phyloP scores from a whole-genome alignment of 2,329 filamentous ascomycete genomes.

The Calonectria leucothoes region DNA sequence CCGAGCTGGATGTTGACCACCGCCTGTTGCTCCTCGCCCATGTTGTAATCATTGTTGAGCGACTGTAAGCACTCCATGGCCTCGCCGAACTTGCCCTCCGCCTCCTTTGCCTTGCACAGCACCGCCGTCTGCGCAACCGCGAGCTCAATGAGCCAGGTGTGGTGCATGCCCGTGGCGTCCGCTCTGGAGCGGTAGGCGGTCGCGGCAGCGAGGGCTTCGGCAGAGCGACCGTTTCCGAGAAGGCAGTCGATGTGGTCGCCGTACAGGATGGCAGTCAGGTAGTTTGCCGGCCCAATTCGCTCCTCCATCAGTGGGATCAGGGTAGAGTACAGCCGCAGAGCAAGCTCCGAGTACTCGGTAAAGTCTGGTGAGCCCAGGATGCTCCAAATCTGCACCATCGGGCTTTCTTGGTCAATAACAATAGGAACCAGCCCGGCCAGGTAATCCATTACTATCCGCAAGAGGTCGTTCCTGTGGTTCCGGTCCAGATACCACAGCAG shows the following conservation, averaged over 20 bases:
- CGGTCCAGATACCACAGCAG: slow-evolving; percentile 50
- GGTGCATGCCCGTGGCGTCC: slow-evolving; percentile 44
- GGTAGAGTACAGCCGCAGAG: slow-evolving; percentile 45
- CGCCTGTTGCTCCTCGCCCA: slow-evolving; percentile 46
- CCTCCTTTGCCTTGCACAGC: slow-evolving; percentile 43
- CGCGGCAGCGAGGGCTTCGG: slow-evolving; percentile 44
- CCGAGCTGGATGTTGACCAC: slow-evolving; percentile 47
- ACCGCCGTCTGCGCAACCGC: slow-evolving; percentile 46
- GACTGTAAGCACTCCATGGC: slow-evolving; percentile 43
- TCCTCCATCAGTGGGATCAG: slow-evolving; percentile 47
- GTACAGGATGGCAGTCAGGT: slow-evolving; percentile 47
- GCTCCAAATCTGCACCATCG: slow-evolving; percentile 47
- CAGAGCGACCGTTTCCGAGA: slow-evolving; percentile 38
- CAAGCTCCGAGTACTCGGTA: slow-evolving; percentile 48
- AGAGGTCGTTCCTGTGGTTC: slow-evolving; percentile 47
- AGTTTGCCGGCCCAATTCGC: slow-evolving; percentile 46
- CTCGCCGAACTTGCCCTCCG: slow-evolving; percentile 44
- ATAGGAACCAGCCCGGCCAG: slow-evolving; percentile 45
- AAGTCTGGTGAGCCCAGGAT: slow-evolving; percentile 45
- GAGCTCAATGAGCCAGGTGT: slow-evolving; percentile 47
- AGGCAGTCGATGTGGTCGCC: slow-evolving; percentile 50
- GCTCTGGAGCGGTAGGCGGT: slow-evolving; percentile 42
- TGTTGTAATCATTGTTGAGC: slow-evolving; percentile 45
- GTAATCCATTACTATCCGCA: slow-evolving; percentile 47
- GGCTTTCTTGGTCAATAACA: slow-evolving; percentile 44